A percentile compares a stretch with the other conserved stretches of the same genome.
Evolutionary conservation across 2,329 filamentous ascomycete genomes (phyloP).

Genomic region (Sordariomycetes sp.): DNA sequence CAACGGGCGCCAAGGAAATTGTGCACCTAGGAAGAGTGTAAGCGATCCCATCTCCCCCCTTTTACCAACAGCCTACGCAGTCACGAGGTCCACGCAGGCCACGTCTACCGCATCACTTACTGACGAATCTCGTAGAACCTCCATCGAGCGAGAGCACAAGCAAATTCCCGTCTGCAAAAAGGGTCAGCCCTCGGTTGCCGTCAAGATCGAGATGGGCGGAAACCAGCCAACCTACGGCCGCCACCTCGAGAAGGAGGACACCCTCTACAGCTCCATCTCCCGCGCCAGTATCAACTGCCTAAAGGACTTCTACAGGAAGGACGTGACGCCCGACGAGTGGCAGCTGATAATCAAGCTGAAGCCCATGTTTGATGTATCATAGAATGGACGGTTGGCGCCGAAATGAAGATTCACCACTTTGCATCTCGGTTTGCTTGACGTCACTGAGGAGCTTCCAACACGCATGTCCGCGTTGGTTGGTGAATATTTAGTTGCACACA

Average conservation of each 20-base stretch:
- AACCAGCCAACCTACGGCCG: slow-evolving; percentile 92
- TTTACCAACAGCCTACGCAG: not conserved
- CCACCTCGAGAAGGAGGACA: slow-evolving; percentile 86
- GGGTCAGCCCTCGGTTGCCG: slow-evolving; percentile 89
- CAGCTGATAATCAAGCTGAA: slow-evolving; percentile 90
- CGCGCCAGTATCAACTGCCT: slow-evolving; percentile 84
- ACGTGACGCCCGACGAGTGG: slow-evolving; percentile 92
- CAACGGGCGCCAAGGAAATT: slow-evolving; percentile 74
- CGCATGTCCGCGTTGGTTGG: no score
- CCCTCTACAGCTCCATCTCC: slow-evolving; percentile 78
- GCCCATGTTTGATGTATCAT: slow-evolving; percentile 80
- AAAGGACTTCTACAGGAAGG: slow-evolving; percentile 87
- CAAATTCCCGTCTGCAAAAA: slow-evolving; percentile 86
- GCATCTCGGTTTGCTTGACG: no score
- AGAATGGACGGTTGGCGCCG: slow-evolving; percentile 15
- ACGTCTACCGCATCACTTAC: slow-evolving; percentile 12
- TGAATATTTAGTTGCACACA: no score
- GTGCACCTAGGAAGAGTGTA: slow-evolving; percentile 86
- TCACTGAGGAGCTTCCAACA: no score
- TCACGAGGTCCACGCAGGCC: not conserved
- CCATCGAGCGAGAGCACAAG: slow-evolving; percentile 97
- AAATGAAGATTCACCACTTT: no score
- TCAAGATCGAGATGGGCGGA: slow-evolving; percentile 91
- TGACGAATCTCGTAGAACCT: slow-evolving; percentile 49
- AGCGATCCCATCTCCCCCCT: slow-evolving; percentile 26